Evolutionary conservation across 2,329 filamentous ascomycete species (phyloP).

Genomic region (Fusarium pininemorale): DNA sequence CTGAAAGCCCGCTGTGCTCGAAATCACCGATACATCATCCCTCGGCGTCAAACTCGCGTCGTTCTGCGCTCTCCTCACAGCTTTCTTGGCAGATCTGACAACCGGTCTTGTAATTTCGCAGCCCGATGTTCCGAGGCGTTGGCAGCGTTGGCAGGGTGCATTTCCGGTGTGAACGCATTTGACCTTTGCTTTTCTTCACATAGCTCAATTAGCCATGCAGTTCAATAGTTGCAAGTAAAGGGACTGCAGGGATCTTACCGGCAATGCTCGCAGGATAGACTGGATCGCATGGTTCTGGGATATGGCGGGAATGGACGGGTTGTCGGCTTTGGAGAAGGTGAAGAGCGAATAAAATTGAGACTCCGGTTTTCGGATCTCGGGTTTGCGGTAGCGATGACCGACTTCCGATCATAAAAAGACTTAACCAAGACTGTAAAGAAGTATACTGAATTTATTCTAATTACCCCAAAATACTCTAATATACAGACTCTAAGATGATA

Average conservation of each 20-base stretch:
- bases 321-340: slow-evolving; percentile 15
- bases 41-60: background rate
- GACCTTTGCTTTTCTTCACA: slow-evolving; percentile 47
- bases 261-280: slow-evolving; percentile 48
- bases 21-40: background rate
- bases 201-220: accelerated
- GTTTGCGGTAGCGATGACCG: background rate
- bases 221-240: accelerated
- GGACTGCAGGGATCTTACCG: slow-evolving; percentile 31
- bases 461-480: no score
- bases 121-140: slow-evolving; percentile 35
- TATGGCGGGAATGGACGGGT: background rate
- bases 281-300: slow-evolving; percentile 42
- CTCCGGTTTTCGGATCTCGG: slow-evolving; percentile 18
- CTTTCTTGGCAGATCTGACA: slow-evolving; percentile 4
- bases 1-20: background rate
- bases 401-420: background rate
- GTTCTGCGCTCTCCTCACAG: background rate
- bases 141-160: slow-evolving; percentile 46
- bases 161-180: slow-evolving; percentile 47
- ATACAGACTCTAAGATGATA: background rate
- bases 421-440: no score
- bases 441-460: no score
- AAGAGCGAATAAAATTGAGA: background rate
- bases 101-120: slow-evolving; percentile 41